Conservation (phyloP, 176 grass and related monocot species). For the Phragmites australis region DNA sequence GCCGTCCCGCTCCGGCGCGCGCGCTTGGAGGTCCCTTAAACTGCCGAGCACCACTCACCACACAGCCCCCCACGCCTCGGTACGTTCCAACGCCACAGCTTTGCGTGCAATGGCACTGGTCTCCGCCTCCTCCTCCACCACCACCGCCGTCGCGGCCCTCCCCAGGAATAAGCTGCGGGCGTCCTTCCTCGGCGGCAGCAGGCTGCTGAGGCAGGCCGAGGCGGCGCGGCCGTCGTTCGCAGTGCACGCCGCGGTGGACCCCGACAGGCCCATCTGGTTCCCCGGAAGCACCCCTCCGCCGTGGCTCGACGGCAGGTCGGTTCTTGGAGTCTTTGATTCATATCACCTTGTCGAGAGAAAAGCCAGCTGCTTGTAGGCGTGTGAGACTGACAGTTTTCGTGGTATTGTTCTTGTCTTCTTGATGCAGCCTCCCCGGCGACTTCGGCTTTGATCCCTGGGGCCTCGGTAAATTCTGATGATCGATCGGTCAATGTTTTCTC, state of each 20-base stretch:
- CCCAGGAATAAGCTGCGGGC: slow-evolving; percentile 51
- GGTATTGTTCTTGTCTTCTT: neutral
- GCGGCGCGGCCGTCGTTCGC: slow-evolving; percentile 50
- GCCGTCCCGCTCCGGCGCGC: slow-evolving; percentile 39
- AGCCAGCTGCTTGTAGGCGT: neutral
- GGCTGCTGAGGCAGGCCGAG: slow-evolving; percentile 44
- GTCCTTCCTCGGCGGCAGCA: slow-evolving; percentile 64
- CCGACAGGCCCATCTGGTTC: slow-evolving; percentile 93
- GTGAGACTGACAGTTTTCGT: slow-evolving; percentile 4
- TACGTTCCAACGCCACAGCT: neutral
- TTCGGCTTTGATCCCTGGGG: slow-evolving; percentile 95
- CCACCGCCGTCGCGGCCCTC: slow-evolving; percentile 73
- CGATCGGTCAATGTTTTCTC: neutral
- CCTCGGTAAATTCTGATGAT: slow-evolving; percentile 58
- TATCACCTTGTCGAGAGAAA: neutral
- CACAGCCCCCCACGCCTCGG: neutral
- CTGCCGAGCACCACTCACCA: slow-evolving; percentile 34
- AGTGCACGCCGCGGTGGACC: slow-evolving; percentile 51
- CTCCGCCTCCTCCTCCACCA: slow-evolving; percentile 81
- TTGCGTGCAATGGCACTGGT: slow-evolving; percentile 54
- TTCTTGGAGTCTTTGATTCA: neutral
- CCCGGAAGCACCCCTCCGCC: slow-evolving; percentile 92
- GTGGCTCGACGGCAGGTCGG: slow-evolving; percentile 94
- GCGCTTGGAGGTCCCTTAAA: slow-evolving; percentile 57
- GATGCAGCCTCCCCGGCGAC: slow-evolving; percentile 92